phyloP scores from a whole-genome alignment of 257 asterid species.

The Thymus mandschuricus region DNA sequence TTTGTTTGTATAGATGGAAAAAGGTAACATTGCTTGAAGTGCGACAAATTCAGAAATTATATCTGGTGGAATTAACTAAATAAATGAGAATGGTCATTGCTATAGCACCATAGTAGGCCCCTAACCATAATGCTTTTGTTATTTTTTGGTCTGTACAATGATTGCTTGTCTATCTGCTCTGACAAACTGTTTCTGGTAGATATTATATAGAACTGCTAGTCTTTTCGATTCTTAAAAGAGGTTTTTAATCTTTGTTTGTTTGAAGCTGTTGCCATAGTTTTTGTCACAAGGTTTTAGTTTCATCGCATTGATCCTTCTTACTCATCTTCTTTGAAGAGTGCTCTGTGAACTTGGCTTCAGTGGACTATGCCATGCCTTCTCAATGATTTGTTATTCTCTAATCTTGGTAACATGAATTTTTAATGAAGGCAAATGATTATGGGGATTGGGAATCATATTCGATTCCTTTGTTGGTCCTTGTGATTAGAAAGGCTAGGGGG shows the following conservation, averaged over 20 bases:
- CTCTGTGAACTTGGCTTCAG: neutral
- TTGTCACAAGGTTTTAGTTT: neutral
- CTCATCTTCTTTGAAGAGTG: neutral
- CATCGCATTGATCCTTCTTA: neutral
- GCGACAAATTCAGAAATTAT: slow-evolving; percentile 15
- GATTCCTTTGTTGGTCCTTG: neutral
- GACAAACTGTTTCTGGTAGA: neutral
- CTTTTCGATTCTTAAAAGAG: neutral
- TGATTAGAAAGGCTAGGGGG: too few species aligned
- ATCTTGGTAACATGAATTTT: neutral
- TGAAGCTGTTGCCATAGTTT: neutral
- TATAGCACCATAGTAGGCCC: slow-evolving; percentile 15
- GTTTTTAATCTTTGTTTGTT: too few species aligned
- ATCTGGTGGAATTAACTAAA: slow-evolving; percentile 14
- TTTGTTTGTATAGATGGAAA: slow-evolving; percentile 70
- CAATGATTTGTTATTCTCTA: neutral
- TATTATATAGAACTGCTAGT: too few species aligned
- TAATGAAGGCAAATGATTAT: neutral
- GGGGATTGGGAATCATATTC: neutral
- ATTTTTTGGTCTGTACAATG: neutral
- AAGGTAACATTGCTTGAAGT: slow-evolving; percentile 51
- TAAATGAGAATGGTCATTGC: neutral
- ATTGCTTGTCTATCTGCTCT: neutral
- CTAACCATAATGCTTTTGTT: slow-evolving; percentile 12
- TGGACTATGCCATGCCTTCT: neutral